phyloP scores from a whole-genome alignment of 257 asterid species.

The Osmanthus fragrans region DNA sequence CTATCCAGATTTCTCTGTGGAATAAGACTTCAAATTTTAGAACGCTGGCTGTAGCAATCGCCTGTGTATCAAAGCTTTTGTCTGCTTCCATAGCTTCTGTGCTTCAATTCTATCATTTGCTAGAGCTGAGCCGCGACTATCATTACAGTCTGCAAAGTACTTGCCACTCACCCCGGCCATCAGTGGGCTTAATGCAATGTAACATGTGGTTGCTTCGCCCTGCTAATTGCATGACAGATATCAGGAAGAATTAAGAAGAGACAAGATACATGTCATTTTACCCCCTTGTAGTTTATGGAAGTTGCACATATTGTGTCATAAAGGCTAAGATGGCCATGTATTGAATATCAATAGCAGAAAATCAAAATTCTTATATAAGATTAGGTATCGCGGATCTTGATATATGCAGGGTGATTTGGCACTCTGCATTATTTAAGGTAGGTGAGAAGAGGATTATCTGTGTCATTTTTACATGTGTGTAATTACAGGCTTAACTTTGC shows the following conservation, averaged over 20 bases:
- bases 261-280: slow-evolving; percentile 3
- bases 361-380: background rate
- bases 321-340: background rate
- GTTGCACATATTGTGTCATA: background rate
- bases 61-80: slow-evolving; percentile 53
- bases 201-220: slow-evolving; percentile 94
- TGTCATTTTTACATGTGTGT: background rate
- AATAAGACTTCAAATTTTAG: slow-evolving; percentile 24
- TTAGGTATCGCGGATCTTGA: too few relatives aligned
- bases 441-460: background rate
- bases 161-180: slow-evolving; percentile 56
- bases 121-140: slow-evolving; percentile 61
- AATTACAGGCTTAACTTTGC: background rate
- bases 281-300: background rate
- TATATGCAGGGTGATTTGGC: background rate
- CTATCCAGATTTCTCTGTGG: background rate
- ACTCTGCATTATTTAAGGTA: background rate
- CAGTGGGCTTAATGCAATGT: slow-evolving; percentile 68
- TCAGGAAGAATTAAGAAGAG: background rate
- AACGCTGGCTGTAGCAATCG: slow-evolving; percentile 42
- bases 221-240: slow-evolving; percentile 21
- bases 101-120: slow-evolving; percentile 62
- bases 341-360: background rate
- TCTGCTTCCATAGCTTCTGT: slow-evolving; percentile 64
- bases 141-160: slow-evolving; percentile 89